Evolutionary conservation across 2,329 filamentous ascomycete species (phyloP).

Genomic region (Ophiocordyceps australis): DNA sequence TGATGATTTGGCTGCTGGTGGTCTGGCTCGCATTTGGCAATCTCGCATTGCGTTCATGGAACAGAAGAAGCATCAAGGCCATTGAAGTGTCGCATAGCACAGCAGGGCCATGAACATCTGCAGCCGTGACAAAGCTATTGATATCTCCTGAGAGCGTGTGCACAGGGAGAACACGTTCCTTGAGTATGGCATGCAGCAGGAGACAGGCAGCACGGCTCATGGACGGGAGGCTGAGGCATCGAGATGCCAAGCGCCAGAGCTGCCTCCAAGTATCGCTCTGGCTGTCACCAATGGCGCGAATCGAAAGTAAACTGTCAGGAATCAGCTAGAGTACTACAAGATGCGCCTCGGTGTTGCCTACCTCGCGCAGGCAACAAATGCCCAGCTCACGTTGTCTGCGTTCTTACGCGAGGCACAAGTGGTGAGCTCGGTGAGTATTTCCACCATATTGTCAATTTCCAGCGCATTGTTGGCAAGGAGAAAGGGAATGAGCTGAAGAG

Average conservation of each 20-base stretch:
- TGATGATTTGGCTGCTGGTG: conserved; percentile 53
- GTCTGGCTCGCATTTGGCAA: conserved; percentile 50
- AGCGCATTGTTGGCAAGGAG: conserved; percentile 27
- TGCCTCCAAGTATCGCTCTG: conserved; percentile 41
- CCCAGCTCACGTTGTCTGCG: conserved; percentile 52
- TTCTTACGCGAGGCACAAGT: conserved; percentile 52
- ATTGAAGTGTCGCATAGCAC: conserved; percentile 65
- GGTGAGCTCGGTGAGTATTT: conserved; percentile 38
- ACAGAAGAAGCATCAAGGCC: conserved; percentile 49
- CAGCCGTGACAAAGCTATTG: conserved; percentile 53
- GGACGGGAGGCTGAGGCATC: conserved; percentile 49
- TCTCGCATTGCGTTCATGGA: conserved; percentile 46
- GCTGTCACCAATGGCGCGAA: conserved; percentile 14
- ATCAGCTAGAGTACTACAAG: conserved; percentile 5
- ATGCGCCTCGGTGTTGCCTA: conserved; percentile 17
- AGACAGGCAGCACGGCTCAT: conserved; percentile 65
- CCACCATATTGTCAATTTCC: conserved; percentile 29
- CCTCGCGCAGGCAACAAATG: conserved; percentile 68
- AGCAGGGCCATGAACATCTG: conserved; percentile 68
- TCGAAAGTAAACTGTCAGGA: conserved; percentile 12
- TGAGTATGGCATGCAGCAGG: conserved; percentile 50
- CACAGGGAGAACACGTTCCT: conserved; percentile 46
- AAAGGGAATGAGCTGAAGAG: conserved; percentile 40
- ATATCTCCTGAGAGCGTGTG: conserved; percentile 49
- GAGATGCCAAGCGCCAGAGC: conserved; percentile 55